A percentile compares a stretch with the other conserved stretches of the same genome.
phyloP scores from a whole-genome alignment of 345 rosid genomes.

The Corymbia maculata region DNA sequence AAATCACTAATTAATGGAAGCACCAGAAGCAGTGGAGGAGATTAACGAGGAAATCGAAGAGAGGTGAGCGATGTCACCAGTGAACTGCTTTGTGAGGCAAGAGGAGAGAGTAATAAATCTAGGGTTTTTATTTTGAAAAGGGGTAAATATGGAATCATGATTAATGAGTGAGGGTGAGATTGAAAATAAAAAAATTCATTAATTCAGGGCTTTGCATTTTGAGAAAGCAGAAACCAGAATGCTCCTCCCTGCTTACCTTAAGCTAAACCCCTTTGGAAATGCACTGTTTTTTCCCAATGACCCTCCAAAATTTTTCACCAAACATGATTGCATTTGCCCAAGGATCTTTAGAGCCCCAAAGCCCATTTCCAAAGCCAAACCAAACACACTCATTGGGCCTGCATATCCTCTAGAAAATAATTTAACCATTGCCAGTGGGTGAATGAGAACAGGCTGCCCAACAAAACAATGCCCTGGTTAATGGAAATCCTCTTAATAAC shows the following conservation, averaged over 20 bases:
- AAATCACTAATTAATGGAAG: not conserved
- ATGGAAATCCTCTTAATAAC: not conserved
- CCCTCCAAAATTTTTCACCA: not conserved
- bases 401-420: not conserved
- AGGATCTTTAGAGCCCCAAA: not conserved
- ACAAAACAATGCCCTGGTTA: not conserved
- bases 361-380: not conserved
- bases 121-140: not conserved
- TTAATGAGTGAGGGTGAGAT: too few relatives aligned
- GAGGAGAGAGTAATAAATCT: not conserved
- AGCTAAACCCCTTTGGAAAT: not conserved
- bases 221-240: not conserved
- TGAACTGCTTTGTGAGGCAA: not conserved
- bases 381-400: not conserved
- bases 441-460: not conserved
- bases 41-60: not conserved
- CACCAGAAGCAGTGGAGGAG: not conserved
- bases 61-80: not conserved
- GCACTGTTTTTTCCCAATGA: not conserved
- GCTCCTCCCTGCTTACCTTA: not conserved
- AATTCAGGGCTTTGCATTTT: not conserved
- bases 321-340: not conserved
- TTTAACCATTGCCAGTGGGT: not conserved
- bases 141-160: not conserved
- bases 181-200: too few relatives aligned